These are phyloP conservation scores for Didymellaceae sp. DNA, from an alignment of 2,329 filamentous ascomycete genomes.

Conservation along the genomic window DNA sequence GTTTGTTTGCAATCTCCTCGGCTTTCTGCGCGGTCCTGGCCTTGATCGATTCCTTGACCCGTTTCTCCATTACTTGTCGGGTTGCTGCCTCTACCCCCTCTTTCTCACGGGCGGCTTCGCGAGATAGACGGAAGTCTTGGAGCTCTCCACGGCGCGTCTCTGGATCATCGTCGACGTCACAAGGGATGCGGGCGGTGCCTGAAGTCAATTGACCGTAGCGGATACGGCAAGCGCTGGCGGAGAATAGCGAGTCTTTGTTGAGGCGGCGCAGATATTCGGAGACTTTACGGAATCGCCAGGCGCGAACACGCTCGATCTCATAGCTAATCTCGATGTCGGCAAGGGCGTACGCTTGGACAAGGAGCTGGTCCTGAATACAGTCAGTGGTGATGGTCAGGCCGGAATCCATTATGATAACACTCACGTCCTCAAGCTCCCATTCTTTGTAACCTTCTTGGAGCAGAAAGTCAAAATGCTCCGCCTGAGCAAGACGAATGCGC, in stretches of 20 bases:
- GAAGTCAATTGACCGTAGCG: slow-evolving; percentile 51
- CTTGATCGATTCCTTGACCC: slow-evolving; percentile 27
- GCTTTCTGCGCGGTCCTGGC: slow-evolving; percentile 31
- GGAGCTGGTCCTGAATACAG: slow-evolving; percentile 51
- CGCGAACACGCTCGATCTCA: slow-evolving; percentile 49
- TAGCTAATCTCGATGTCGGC: slow-evolving; percentile 53
- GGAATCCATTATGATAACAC: slow-evolving; percentile 11
- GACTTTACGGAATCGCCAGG: slow-evolving; percentile 55
- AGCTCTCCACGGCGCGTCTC: slow-evolving; percentile 45
- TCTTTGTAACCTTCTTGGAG: slow-evolving; percentile 56
- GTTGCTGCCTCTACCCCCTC: slow-evolving; percentile 29
- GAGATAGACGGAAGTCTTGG: slow-evolving; percentile 25
- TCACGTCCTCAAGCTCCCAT: slow-evolving; percentile 59
- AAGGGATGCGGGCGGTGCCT: slow-evolving; percentile 55
- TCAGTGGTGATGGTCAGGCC: neutral
- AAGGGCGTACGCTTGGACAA: slow-evolving; percentile 49
- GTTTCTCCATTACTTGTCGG: slow-evolving; percentile 19
- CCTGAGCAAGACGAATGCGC: slow-evolving; percentile 53
- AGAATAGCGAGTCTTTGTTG: slow-evolving; percentile 52
- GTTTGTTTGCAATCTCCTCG: slow-evolving; percentile 28
- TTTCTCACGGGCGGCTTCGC: slow-evolving; percentile 27
- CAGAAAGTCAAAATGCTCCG: slow-evolving; percentile 52
- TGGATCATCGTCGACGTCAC: slow-evolving; percentile 52
- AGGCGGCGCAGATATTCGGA: slow-evolving; percentile 52
- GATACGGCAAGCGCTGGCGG: slow-evolving; percentile 54